Conservation (phyloP, 2,329 filamentous ascomycete species). For the Diaporthe sp. region DNA sequence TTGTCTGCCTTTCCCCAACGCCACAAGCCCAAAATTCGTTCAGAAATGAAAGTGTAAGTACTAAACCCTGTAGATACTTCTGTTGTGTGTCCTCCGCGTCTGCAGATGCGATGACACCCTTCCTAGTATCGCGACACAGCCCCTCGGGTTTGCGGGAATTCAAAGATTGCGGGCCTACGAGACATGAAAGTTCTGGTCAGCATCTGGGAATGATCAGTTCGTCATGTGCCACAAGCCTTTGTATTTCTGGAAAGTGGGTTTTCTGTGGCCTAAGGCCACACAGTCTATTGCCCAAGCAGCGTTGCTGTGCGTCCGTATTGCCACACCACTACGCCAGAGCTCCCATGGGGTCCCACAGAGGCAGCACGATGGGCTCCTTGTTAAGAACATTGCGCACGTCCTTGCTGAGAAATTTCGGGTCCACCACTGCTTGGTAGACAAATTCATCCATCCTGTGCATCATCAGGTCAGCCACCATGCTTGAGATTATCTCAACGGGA, state of each 20-base stretch:
- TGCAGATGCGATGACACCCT: not conserved
- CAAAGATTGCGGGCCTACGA: not conserved
- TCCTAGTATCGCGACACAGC: not conserved
- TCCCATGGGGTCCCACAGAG: conserved; percentile 87
- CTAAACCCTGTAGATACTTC: not conserved
- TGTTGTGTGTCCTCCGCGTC: not conserved
- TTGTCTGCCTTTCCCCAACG: not conserved
- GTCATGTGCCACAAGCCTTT: not conserved
- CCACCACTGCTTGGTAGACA: conserved; percentile 88
- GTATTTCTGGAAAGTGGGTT: not conserved
- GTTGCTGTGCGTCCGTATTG: not conserved
- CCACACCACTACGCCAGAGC: conserved; percentile 69
- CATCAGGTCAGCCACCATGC: not conserved
- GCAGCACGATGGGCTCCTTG: conserved; percentile 78
- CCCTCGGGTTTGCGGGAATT: not conserved
- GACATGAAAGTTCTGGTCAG: not conserved
- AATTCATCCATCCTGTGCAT: conserved; percentile 75
- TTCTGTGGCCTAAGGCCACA: not conserved
- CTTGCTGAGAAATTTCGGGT: conserved; percentile 75
- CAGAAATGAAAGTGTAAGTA: not conserved
- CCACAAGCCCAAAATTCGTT: not conserved
- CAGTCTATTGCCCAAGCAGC: not conserved
- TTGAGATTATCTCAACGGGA: not conserved
- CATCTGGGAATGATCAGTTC: not conserved
- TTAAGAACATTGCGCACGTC: conserved; percentile 79